Evolutionary conservation across 2,329 filamentous ascomycete genomes (phyloP).

Genomic region (Alternaria incomplexa): DNA sequence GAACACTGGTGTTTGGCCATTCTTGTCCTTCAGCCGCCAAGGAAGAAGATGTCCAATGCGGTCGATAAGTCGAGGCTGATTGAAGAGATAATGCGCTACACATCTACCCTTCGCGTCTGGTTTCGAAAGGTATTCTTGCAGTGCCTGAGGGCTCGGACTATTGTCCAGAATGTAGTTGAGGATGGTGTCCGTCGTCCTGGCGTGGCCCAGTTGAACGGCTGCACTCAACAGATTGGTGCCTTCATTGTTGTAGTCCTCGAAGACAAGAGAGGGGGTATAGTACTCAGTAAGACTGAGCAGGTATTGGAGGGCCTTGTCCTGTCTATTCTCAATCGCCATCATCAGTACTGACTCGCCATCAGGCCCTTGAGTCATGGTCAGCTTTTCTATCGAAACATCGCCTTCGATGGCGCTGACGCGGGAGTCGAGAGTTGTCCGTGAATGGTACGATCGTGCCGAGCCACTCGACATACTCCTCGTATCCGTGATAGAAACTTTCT

Average conservation of each 20-base stretch:
- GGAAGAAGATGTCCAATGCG: slow-evolving; percentile 79
- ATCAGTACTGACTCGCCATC: slow-evolving; percentile 79
- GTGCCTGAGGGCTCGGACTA: slow-evolving; percentile 60
- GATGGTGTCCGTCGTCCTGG: slow-evolving; percentile 75
- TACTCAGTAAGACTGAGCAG: slow-evolving; percentile 78
- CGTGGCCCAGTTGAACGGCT: slow-evolving; percentile 83
- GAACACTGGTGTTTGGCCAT: slow-evolving; percentile 97
- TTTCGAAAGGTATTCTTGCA: slow-evolving; percentile 72
- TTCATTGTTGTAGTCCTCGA: slow-evolving; percentile 87
- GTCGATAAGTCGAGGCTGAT: slow-evolving; percentile 80
- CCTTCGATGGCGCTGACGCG: slow-evolving; percentile 77
- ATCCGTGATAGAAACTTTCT: slow-evolving; percentile 85
- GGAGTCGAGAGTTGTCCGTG: slow-evolving; percentile 71
- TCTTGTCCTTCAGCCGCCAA: slow-evolving; percentile 91
- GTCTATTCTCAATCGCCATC: slow-evolving; percentile 64
- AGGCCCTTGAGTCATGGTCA: slow-evolving; percentile 72
- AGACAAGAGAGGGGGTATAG: slow-evolving; percentile 72
- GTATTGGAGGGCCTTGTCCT: slow-evolving; percentile 76
- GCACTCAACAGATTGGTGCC: slow-evolving; percentile 88
- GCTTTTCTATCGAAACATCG: slow-evolving; percentile 81
- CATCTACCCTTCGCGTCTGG: slow-evolving; percentile 88
- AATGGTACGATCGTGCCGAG: slow-evolving; percentile 83
- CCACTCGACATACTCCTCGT: slow-evolving; percentile 85
- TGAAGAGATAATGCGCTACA: slow-evolving; percentile 94
- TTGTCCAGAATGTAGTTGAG: slow-evolving; percentile 70